These are phyloP conservation scores for Neurospora sp. DNA, from an alignment of 495 filamentous ascomycete species.

Conservation along the genomic window DNA sequence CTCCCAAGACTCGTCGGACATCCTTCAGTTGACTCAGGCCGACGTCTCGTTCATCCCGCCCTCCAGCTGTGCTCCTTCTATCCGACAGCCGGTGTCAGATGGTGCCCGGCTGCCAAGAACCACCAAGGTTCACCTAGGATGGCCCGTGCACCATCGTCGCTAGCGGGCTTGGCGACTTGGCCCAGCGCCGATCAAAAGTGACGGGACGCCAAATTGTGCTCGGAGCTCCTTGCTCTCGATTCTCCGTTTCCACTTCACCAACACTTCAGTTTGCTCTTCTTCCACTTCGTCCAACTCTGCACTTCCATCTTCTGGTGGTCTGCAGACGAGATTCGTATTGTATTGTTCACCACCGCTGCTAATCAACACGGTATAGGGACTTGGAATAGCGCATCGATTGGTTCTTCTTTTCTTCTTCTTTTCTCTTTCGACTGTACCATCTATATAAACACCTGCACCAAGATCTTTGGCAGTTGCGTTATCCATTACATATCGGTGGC, in stretches of 20 bases:
- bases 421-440: neutral
- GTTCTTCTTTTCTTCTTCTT: neutral
- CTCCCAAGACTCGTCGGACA: neutral
- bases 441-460: neutral
- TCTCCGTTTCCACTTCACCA: neutral
- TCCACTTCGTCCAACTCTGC: neutral
- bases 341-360: neutral
- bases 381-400: neutral
- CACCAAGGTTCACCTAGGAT: neutral
- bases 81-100: neutral
- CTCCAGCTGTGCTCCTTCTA: neutral
- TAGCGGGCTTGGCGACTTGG: neutral
- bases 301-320: neutral
- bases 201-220: neutral
- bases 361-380: neutral
- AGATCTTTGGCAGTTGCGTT: neutral
- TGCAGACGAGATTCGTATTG: neutral
- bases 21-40: constrained; percentile 15
- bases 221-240: neutral
- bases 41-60: neutral
- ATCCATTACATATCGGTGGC: neutral
- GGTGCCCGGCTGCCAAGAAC: neutral
- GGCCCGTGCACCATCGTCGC: neutral
- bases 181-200: neutral
- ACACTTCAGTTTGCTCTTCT: neutral